Percentiles rank a stretch among this genome's conserved stretches.
These are phyloP conservation scores for Tylopilus orsonianus DNA, from an alignment of 1,284 basidiomycete genomes.

Conservation along the genomic window DNA sequence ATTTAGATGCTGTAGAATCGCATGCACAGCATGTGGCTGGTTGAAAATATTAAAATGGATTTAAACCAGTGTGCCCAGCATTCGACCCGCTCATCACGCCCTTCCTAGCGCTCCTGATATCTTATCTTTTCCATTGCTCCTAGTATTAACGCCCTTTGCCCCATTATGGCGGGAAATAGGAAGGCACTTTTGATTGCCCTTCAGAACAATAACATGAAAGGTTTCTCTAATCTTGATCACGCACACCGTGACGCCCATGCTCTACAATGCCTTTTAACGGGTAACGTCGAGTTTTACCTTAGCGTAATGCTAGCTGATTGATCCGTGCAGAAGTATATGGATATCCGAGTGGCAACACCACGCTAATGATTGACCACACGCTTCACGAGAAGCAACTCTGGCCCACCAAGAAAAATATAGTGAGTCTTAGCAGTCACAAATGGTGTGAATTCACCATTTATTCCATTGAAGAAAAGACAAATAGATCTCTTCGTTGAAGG, in stretches of 20 bases:
- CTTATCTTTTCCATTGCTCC: slow-evolving; percentile 14
- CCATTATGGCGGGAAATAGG: not conserved
- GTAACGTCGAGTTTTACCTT: slow-evolving; percentile 5
- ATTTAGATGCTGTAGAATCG: no score
- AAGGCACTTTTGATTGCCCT: slow-evolving; percentile 28
- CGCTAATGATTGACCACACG: slow-evolving; percentile 32
- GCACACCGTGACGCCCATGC: slow-evolving; percentile 17
- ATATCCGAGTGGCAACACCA: slow-evolving; percentile 30
- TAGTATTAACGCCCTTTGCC: no score
- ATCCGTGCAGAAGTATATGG: slow-evolving; percentile 22
- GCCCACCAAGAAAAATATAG: slow-evolving; percentile 31
- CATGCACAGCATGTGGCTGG: no score
- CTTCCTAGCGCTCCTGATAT: not conserved
- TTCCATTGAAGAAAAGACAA: slow-evolving; percentile 33
- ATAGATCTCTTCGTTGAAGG: slow-evolving; percentile 32
- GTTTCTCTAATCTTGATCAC: slow-evolving; percentile 6
- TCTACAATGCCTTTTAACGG: slow-evolving; percentile 21
- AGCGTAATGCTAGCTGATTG: not conserved
- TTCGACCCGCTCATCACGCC: no score
- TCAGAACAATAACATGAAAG: not conserved
- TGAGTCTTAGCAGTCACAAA: slow-evolving; percentile 15
- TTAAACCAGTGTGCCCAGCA: no score
- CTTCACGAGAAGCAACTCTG: slow-evolving; percentile 6
- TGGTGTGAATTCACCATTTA: not conserved
- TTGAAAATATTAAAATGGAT: no score